These are phyloP conservation scores for Russula griseocarnosa DNA, from an alignment of 768 basidiomycete genomes.

Conservation along the genomic window DNA sequence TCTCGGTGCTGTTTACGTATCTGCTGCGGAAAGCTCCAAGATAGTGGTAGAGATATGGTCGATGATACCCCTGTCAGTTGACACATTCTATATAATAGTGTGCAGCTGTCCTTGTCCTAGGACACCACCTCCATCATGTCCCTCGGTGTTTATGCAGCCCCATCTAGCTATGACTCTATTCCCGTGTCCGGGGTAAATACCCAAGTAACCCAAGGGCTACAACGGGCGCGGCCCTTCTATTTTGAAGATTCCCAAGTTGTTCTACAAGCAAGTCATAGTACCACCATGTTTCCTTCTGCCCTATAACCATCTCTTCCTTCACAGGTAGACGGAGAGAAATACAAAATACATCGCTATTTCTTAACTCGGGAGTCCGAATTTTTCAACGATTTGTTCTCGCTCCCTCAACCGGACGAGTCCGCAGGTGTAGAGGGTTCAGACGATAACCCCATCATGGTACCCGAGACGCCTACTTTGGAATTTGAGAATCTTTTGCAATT, in stretches of 20 bases:
- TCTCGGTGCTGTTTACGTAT: background rate
- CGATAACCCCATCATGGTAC: constrained; percentile 27
- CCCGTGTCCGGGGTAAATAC: background rate
- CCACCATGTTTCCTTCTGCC: background rate
- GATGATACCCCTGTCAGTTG: background rate
- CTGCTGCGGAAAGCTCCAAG: background rate
- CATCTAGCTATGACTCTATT: too few species aligned
- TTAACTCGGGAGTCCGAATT: constrained; percentile 27
- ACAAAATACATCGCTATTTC: constrained; percentile 29
- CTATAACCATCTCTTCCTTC: background rate
- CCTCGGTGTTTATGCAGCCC: background rate
- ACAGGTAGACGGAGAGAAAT: constrained; percentile 28
- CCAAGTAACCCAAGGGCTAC: background rate
- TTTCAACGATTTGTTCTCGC: constrained; percentile 25
- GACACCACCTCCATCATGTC: background rate
- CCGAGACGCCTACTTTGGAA: constrained; percentile 19
- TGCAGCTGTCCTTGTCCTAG: background rate
- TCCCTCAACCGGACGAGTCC: constrained; percentile 24
- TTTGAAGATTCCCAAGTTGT: constrained; percentile 19
- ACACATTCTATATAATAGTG: background rate
- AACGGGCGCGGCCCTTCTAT: background rate
- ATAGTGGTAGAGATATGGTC: background rate
- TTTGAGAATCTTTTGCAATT: constrained; percentile 28
- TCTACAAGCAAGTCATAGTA: background rate
- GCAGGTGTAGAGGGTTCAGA: constrained; percentile 25